These are phyloP conservation scores for Lolium multiflorum DNA, from an alignment of 176 grass and related monocot genomes.

Conservation along the genomic window DNA sequence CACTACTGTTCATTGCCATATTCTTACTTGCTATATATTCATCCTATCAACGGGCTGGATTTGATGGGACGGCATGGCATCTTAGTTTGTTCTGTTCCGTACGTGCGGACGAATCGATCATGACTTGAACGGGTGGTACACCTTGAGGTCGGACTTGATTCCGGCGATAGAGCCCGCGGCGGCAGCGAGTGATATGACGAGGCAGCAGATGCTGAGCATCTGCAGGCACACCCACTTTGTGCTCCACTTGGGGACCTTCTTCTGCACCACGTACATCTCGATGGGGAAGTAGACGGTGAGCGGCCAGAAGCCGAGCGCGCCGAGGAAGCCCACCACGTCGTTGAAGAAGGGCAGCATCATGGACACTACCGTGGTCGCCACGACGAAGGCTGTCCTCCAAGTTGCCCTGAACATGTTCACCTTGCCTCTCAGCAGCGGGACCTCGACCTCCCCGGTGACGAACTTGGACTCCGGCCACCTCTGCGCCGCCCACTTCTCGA, in stretches of 20 bases:
- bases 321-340: conserved; percentile 75
- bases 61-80: neutral
- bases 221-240: conserved; percentile 76
- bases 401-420: conserved; percentile 66
- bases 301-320: conserved; percentile 71
- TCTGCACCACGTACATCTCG: conserved; percentile 91
- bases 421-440: conserved; percentile 49
- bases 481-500: conserved; percentile 69
- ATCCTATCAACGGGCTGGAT: neutral
- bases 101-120: neutral
- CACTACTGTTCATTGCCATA: neutral
- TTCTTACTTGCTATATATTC: no score
- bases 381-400: conserved; percentile 78
- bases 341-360: conserved; percentile 94
- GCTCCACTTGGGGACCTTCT: conserved; percentile 74
- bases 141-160: conserved; percentile 66
- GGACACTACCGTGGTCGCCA: conserved; percentile 71
- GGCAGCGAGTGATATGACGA: conserved; percentile 65
- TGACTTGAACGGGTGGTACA: conserved; percentile 72
- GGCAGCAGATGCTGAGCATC: conserved; percentile 72
- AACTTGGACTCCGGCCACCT: conserved; percentile 56
- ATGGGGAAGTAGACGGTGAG: conserved; percentile 83
- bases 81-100: neutral
- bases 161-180: conserved; percentile 81
- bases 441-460: conserved; percentile 55